These are phyloP conservation scores for Flagelloscypha sp. DNA, from an alignment of 768 basidiomycete genomes.

Conservation along the genomic window DNA sequence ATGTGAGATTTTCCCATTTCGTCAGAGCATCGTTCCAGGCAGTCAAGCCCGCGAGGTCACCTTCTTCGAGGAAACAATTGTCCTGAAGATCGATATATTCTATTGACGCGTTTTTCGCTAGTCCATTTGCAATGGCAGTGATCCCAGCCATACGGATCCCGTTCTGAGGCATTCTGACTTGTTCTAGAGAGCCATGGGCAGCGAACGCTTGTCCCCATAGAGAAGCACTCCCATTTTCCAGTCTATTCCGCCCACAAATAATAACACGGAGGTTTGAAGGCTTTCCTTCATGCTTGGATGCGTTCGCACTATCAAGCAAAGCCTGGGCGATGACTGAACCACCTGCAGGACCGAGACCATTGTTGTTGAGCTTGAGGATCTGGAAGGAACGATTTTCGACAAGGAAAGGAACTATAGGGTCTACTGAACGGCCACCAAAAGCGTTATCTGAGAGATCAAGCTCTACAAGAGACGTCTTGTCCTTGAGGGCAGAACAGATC, in stretches of 20 bases:
- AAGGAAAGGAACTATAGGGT: conserved; percentile 88
- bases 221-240: conserved; percentile 81
- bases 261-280: conserved; percentile 67
- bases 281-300: conserved; percentile 58
- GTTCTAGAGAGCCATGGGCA: conserved; percentile 70
- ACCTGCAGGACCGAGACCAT: conserved; percentile 88
- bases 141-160: conserved; percentile 94
- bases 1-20: conserved; percentile 61
- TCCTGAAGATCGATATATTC: conserved; percentile 87
- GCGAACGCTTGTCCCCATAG: conserved; percentile 86
- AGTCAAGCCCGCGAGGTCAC: conserved; percentile 39
- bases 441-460: conserved; percentile 94
- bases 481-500: conserved; percentile 79
- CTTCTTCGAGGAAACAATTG: conserved; percentile 68
- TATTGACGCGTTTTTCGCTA: conserved; percentile 58
- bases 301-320: conserved; percentile 63
- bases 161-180: conserved; percentile 95
- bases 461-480: conserved; percentile 74
- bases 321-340: conserved; percentile 83
- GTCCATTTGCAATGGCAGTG: conserved; percentile 63
- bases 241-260: conserved; percentile 92
- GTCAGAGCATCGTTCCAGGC: conserved; percentile 59
- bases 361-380: conserved; percentile 89
- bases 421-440: conserved; percentile 90
- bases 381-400: conserved; percentile 74